Evolutionary conservation across 1,284 basidiomycete species (phyloP).

Genomic region (Rhodofomes roseus): DNA sequence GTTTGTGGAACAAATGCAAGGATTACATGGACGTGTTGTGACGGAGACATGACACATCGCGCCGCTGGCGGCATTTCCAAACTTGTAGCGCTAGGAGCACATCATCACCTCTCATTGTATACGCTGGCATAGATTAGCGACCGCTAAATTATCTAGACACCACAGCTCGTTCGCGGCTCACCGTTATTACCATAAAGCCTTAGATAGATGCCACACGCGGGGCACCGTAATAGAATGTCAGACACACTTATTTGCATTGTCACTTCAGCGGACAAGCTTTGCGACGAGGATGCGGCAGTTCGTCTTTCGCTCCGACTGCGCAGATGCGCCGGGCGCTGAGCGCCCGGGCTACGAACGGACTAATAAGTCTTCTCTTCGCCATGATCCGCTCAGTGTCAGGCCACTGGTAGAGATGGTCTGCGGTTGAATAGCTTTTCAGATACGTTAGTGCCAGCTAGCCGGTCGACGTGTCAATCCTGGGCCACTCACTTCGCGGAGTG

Average conservation of each 20-base stretch:
- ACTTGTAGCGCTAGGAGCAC: constrained; percentile 4
- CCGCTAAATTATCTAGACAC: background rate
- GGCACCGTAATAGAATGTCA: background rate
- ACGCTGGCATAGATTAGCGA: background rate
- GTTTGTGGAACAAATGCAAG: constrained; percentile 54
- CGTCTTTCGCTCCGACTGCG: background rate
- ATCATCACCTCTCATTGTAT: background rate
- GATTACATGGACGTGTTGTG: constrained; percentile 58
- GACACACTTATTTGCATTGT: too few relatives aligned
- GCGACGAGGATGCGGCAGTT: background rate
- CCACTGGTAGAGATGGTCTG: too few relatives aligned
- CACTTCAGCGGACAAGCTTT: too few relatives aligned
- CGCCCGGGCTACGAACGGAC: background rate
- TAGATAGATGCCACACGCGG: background rate
- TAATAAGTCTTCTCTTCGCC: background rate
- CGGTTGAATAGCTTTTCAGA: background rate
- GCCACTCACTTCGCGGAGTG: background rate
- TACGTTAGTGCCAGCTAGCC: background rate
- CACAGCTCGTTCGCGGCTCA: background rate
- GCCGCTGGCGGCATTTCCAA: background rate
- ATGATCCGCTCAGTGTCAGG: background rate
- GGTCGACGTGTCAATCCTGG: background rate
- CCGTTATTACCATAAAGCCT: background rate
- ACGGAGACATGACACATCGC: constrained; percentile 4
- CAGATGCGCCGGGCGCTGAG: background rate